Evolutionary conservation across 1,284 basidiomycete species (phyloP).

Genomic region (Ustilago xerochloae): DNA sequence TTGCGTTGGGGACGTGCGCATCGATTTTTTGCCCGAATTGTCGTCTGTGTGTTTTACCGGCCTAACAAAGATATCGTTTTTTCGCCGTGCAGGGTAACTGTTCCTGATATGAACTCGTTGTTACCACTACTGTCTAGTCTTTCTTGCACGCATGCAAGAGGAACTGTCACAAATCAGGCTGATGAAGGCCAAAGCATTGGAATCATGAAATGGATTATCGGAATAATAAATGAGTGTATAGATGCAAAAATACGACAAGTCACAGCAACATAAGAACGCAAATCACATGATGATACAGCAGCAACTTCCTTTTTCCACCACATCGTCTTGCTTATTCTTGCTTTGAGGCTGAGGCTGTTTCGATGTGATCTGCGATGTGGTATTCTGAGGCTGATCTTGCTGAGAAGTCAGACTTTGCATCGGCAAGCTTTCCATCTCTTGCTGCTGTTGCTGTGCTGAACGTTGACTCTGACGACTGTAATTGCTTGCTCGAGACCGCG

Average conservation of each 20-base stretch:
- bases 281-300: conserved; percentile 50
- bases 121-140: too few relatives aligned
- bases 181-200: too few relatives aligned
- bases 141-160: too few relatives aligned
- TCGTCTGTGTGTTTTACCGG: background rate
- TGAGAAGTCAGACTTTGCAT: background rate
- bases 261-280: background rate
- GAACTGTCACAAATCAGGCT: too few relatives aligned
- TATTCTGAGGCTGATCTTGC: background rate
- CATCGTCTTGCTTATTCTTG: background rate
- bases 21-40: background rate
- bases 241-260: background rate
- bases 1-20: background rate
- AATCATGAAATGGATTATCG: too few relatives aligned
- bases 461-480: conserved; percentile 11
- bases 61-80: background rate
- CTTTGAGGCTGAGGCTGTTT: background rate
- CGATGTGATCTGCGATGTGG: background rate
- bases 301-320: conserved; percentile 28
- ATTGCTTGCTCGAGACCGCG: conserved; percentile 26
- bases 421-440: background rate
- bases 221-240: background rate
- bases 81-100: too few relatives aligned
- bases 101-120: too few relatives aligned
- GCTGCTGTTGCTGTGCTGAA: background rate